Conservation (phyloP, 768 basidiomycete species). For the Phanerodontia chrysosporium region DNA sequence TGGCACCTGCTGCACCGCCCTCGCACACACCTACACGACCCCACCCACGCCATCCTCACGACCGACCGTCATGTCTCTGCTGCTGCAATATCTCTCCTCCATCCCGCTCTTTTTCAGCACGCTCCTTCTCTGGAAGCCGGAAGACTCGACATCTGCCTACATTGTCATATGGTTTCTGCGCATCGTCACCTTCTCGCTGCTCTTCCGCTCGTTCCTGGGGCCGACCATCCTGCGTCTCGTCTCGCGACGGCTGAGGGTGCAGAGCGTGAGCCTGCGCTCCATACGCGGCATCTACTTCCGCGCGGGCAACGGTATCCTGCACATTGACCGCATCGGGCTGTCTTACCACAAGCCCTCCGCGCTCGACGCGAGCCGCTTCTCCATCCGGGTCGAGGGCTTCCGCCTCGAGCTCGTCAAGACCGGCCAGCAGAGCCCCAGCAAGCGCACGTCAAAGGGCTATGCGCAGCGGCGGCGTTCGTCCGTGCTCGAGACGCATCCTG, state of each 20-base stretch:
- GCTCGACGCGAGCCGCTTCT: slow-evolving; percentile 51
- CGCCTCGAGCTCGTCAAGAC: slow-evolving; percentile 44
- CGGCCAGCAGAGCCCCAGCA: slow-evolving; percentile 9
- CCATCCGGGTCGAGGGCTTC: slow-evolving; percentile 59
- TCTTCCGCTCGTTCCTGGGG: slow-evolving; percentile 62
- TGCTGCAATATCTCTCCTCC: not conserved
- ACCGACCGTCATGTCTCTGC: not conserved
- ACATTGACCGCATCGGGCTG: slow-evolving; percentile 62
- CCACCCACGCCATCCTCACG: not conserved
- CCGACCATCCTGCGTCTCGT: slow-evolving; percentile 59
- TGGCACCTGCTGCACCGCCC: not conserved
- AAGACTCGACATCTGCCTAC: slow-evolving; percentile 29
- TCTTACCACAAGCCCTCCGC: slow-evolving; percentile 51
- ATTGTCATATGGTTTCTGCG: slow-evolving; percentile 48
- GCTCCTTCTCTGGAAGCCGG: slow-evolving; percentile 17
- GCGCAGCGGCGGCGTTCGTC: not conserved
- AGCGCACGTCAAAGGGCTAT: not conserved
- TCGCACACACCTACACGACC: not conserved
- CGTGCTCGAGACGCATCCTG: slow-evolving; percentile 24
- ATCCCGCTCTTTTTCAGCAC: slow-evolving; percentile 18
- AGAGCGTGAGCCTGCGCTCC: slow-evolving; percentile 72
- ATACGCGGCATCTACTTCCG: slow-evolving; percentile 73
- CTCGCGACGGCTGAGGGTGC: slow-evolving; percentile 58
- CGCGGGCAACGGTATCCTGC: slow-evolving; percentile 47
- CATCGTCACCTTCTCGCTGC: slow-evolving; percentile 48